Percentiles rank a stretch among this genome's conserved stretches.
Evolutionary conservation across 495 filamentous ascomycete genomes (phyloP).

Genomic region (Aspergillus asperescens): DNA sequence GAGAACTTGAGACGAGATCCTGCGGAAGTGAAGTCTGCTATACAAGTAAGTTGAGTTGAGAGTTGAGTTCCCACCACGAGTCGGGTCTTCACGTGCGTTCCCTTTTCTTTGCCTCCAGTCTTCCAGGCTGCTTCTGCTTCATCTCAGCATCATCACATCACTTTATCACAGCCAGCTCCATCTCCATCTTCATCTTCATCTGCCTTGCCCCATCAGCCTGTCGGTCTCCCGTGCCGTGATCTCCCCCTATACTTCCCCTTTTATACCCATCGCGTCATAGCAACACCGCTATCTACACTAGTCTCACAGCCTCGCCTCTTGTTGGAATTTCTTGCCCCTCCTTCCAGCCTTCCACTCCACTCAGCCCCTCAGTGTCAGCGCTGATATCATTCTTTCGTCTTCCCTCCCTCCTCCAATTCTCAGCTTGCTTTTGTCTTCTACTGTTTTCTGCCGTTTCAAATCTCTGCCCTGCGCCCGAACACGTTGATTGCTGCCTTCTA

Average conservation of each 20-base stretch:
- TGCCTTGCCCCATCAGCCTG: background rate
- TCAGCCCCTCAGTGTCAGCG: background rate
- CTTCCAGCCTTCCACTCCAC: background rate
- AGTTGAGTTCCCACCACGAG: conserved; percentile 3
- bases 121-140: background rate
- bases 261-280: conserved; percentile 11
- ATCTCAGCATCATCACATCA: too few relatives aligned
- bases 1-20: too few relatives aligned
- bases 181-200: background rate
- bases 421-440: background rate
- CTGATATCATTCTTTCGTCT: conserved; percentile 6
- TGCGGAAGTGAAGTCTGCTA: background rate
- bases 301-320: too few relatives aligned
- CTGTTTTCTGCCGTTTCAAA: conserved; percentile 4
- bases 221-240: background rate
- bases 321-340: too few relatives aligned
- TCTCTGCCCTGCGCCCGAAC: conserved; percentile 3
- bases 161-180: background rate
- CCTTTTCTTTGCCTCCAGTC: background rate
- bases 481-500: background rate
- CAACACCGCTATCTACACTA: background rate
- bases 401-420: background rate
- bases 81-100: conserved; percentile 13
- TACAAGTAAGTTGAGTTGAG: background rate
- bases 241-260: background rate